Evolutionary conservation across 495 filamentous ascomycete species (phyloP).

Genomic region (Penicillium coffeae): DNA sequence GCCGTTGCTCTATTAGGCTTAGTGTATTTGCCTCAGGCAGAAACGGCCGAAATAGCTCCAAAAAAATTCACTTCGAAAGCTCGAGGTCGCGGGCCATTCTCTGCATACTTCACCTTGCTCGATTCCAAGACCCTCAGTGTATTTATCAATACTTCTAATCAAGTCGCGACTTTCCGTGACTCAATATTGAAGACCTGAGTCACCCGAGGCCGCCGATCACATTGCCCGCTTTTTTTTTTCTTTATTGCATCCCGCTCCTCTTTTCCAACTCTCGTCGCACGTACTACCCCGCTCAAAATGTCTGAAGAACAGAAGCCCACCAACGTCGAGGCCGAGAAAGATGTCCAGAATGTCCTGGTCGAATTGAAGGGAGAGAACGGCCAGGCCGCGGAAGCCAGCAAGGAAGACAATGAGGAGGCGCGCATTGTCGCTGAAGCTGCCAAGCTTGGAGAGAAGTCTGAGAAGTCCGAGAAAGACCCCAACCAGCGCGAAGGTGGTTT

Average conservation of each 20-base stretch:
- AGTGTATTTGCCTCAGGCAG: not conserved
- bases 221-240: not conserved
- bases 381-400: constrained; percentile 24
- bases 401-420: constrained; percentile 40
- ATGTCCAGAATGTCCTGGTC: constrained; percentile 45
- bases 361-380: constrained; percentile 43
- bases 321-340: constrained; percentile 42
- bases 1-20: not conserved
- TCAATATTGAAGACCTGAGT: not conserved
- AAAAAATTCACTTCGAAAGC: constrained; percentile 1
- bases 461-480: constrained; percentile 32
- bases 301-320: constrained; percentile 40
- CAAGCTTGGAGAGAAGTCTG: constrained; percentile 44
- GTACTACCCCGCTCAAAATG: constrained; percentile 23
- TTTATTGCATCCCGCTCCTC: not conserved
- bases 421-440: constrained; percentile 43
- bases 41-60: not conserved
- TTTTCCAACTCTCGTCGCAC: not conserved
- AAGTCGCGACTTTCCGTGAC: not conserved
- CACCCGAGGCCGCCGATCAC: not conserved
- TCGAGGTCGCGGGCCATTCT: not conserved
- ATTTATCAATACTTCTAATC: not conserved
- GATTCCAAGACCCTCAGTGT: not conserved
- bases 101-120: constrained; percentile 1
- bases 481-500: constrained; percentile 21